A percentile compares a stretch with the other conserved stretches of the same genome.
phyloP scores from a whole-genome alignment of 2,329 filamentous ascomycete species.

The Sporothrix mexicana region DNA sequence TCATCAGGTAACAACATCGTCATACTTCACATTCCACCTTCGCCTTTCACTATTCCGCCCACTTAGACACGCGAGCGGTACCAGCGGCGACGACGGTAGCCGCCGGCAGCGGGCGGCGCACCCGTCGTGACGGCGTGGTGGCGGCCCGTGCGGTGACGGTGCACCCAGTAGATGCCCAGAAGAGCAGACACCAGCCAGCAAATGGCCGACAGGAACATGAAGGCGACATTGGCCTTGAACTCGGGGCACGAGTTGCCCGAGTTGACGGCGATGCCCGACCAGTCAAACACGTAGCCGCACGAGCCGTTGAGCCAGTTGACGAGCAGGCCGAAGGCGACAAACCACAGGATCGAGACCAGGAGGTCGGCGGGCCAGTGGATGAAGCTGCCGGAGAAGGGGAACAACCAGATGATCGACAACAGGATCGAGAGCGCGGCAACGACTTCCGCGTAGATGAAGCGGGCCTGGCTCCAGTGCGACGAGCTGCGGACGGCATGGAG shows the following conservation, averaged over 20 bases:
- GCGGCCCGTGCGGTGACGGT: conserved; percentile 46
- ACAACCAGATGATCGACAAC: conserved; percentile 71
- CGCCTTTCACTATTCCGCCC: neutral
- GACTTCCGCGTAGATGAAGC: conserved; percentile 77
- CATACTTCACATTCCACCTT: neutral
- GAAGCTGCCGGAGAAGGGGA: conserved; percentile 72
- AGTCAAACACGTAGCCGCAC: conserved; percentile 65
- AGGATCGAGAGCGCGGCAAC: conserved; percentile 72
- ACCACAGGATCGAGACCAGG: conserved; percentile 72
- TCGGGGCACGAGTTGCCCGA: conserved; percentile 64
- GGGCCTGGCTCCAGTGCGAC: conserved; percentile 61
- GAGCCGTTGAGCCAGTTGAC: conserved; percentile 58
- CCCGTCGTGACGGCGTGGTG: neutral
- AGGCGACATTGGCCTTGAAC: conserved; percentile 74
- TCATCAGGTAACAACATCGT: too few species aligned
- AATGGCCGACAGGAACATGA: conserved; percentile 72
- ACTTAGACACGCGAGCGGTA: conserved; percentile 50
- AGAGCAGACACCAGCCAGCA: conserved; percentile 71
- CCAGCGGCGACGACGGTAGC: conserved; percentile 47
- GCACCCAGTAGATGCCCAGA: conserved; percentile 62
- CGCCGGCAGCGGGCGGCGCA: neutral
- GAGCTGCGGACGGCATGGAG: conserved; percentile 58
- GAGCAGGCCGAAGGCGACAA: conserved; percentile 69
- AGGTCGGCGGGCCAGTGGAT: conserved; percentile 74
- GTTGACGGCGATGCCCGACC: conserved; percentile 59